Evolutionary conservation across 1,139 yeast genomes (phyloP), one percentile per base, ranked within the genome.

Genomic region (Williopsis jadinii): DNA sequence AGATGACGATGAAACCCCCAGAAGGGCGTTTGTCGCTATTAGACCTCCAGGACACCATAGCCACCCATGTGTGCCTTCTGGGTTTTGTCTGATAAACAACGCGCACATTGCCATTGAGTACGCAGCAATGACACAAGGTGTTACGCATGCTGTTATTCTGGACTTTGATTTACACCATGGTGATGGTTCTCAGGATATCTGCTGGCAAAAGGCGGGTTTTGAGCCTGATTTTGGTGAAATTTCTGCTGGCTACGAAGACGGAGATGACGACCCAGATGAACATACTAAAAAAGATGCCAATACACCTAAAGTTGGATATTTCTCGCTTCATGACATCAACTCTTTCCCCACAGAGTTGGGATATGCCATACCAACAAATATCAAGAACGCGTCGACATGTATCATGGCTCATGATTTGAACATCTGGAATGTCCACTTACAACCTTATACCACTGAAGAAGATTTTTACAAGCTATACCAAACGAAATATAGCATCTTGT

Each of bases 11-110:
- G 58, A 60, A 8, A 64, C 66, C 33, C 75, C 77, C 46, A 73
- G 70, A 48, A 68, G 82, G 43, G 82, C 82, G 3, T 84, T 84
- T 62, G 80, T 81, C 0, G 77, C 80, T 3, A 74, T 85, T 36
- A 68, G 95, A 42, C 95, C 95, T 2, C 95, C 95, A 0, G 95
- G 95, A 2, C 95, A 86, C 57, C 95, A 86, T 59, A 82, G 88
- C n/a, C 95, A 84, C 54, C 84, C 88, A 0, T 77, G 84, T 46
- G 71, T 78, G 14, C 95, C 95, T 0, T 80, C 90, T 32, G 95
- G 95, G n/a, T 86, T 86, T 58, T 86, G 95, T 60, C 63, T 86
- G 39, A 67, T 86, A 44, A 86, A 86, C 62, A 86, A 86, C 54
- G 95, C 82, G 0, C 95, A 85, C 49, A 77, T 86, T 40, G 90